Evolutionary conservation across 352 stramenopile genomes (phyloP).

Genomic region (Phytophthora melonis): DNA sequence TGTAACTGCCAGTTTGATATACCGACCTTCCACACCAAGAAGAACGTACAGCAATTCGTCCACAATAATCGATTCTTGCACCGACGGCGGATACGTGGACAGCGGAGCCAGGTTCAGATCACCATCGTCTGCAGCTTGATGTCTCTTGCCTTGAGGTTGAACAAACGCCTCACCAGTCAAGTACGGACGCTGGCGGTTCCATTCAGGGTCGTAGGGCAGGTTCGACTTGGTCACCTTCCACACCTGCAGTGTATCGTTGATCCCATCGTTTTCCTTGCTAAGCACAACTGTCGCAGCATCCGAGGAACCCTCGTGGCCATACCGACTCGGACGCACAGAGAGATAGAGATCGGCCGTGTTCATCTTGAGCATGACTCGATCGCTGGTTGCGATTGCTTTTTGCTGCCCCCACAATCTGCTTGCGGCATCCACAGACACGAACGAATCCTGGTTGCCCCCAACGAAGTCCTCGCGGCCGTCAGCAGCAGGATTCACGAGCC

Average conservation of each 20-base stretch:
- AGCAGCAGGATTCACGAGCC: slow-evolving; percentile 64
- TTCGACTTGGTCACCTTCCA: slow-evolving; percentile 91
- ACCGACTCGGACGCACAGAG: slow-evolving; percentile 39
- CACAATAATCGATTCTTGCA: slow-evolving; percentile 85
- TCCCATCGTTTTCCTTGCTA: slow-evolving; percentile 57
- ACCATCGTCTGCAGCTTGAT: slow-evolving; percentile 48
- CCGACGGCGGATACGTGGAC: slow-evolving; percentile 74
- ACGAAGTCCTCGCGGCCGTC: slow-evolving; percentile 30
- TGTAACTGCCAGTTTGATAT: slow-evolving; percentile 73
- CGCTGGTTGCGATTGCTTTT: slow-evolving; percentile 70
- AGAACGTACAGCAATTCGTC: slow-evolving; percentile 88
- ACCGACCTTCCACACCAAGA: slow-evolving; percentile 84
- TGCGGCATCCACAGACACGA: slow-evolving; percentile 48
- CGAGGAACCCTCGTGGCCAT: slow-evolving; percentile 20
- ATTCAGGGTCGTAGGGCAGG: slow-evolving; percentile 84
- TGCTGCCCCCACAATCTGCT: slow-evolving; percentile 68
- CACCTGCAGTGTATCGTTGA: slow-evolving; percentile 64
- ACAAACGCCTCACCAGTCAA: slow-evolving; percentile 79
- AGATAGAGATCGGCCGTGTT: slow-evolving; percentile 69
- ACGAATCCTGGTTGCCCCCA: slow-evolving; percentile 46
- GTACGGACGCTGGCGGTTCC: slow-evolving; percentile 86
- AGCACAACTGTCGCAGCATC: slow-evolving; percentile 45
- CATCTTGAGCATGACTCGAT: slow-evolving; percentile 82
- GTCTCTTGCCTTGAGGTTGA: slow-evolving; percentile 53
- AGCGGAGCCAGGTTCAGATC: slow-evolving; percentile 68